Conservation (phyloP, 768 basidiomycete species). For the Tylopilus rubrobrunneus region DNA sequence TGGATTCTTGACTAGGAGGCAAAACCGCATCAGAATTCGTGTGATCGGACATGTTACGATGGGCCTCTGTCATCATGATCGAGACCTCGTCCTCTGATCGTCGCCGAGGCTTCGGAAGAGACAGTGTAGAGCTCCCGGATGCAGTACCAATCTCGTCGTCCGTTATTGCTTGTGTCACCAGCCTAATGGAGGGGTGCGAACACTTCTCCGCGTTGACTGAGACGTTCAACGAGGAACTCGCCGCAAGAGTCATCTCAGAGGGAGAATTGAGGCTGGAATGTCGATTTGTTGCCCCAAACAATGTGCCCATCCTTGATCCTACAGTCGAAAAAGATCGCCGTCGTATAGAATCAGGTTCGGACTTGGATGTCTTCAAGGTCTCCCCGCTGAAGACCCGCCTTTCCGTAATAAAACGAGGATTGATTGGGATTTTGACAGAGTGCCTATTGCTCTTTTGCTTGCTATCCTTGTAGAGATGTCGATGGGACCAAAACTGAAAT, state of each 20-base stretch:
- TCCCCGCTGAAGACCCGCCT: conserved; percentile 27
- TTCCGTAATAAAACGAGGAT: conserved; percentile 26
- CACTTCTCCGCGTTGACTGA: conserved; percentile 9
- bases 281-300: conserved; percentile 7
- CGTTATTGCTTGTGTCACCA: conserved; percentile 17
- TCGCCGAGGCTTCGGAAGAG: conserved; percentile 9
- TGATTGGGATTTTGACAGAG: conserved; percentile 31
- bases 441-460: conserved; percentile 43
- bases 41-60: conserved; percentile 9
- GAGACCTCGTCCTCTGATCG: conserved; percentile 15
- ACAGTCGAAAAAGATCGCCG: conserved; percentile 12
- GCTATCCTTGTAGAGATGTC: conserved; percentile 46
- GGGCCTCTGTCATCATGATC: background rate
- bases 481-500: conserved; percentile 57
- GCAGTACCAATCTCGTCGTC: background rate
- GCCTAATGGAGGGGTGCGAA: conserved; percentile 20
- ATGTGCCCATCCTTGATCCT: conserved; percentile 10
- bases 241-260: conserved; percentile 26
- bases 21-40: conserved; percentile 11
- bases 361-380: conserved; percentile 11
- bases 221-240: conserved; percentile 1
- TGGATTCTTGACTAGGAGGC: conserved; percentile 16
- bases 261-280: conserved; percentile 17
- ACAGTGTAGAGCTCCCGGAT: conserved; percentile 3
- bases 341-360: conserved; percentile 19